A percentile compares a stretch with the other conserved stretches of the same genome.
Conservation (phyloP, 2,329 filamentous ascomycete genomes). For the Fusarium setosum region DNA sequence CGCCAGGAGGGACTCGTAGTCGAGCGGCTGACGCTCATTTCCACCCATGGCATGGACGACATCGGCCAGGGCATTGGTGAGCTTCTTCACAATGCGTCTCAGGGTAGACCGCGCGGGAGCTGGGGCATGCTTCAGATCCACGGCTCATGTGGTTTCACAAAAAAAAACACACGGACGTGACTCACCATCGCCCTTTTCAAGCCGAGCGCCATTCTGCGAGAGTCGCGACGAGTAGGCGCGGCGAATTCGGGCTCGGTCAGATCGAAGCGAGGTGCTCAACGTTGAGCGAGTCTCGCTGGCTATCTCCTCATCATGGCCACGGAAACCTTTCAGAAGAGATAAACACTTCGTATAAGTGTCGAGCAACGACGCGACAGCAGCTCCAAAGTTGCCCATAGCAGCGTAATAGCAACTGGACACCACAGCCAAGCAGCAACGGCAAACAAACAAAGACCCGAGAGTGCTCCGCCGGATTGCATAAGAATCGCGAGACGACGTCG, state of each 20-base stretch:
- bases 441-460: conserved; percentile 10
- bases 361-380: conserved; percentile 57
- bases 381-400: conserved; percentile 53
- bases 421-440: conserved; percentile 14
- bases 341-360: conserved; percentile 61
- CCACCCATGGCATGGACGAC: conserved; percentile 50
- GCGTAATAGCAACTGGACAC: conserved; percentile 10
- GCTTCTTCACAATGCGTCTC: conserved; percentile 54
- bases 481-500: conserved; percentile 25
- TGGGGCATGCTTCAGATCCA: conserved; percentile 37
- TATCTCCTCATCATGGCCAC: conserved; percentile 34
- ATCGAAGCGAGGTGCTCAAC: conserved; percentile 52
- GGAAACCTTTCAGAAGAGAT: conserved; percentile 53
- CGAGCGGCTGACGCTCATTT: conserved; percentile 47
- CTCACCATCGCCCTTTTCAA: conserved; percentile 63
- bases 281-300: conserved; percentile 37
- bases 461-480: conserved; percentile 30
- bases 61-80: conserved; percentile 55
- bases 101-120: conserved; percentile 53
- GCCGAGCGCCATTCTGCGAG: conserved; percentile 52
- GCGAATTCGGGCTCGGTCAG: conserved; percentile 54
- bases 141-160: conserved; percentile 12
- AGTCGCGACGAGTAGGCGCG: conserved; percentile 56
- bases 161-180: conserved; percentile 16
- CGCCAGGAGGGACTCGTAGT: conserved; percentile 59